Evolutionary conservation across 2,329 filamentous ascomycete species (phyloP).

Genomic region (Onygenales sp.): DNA sequence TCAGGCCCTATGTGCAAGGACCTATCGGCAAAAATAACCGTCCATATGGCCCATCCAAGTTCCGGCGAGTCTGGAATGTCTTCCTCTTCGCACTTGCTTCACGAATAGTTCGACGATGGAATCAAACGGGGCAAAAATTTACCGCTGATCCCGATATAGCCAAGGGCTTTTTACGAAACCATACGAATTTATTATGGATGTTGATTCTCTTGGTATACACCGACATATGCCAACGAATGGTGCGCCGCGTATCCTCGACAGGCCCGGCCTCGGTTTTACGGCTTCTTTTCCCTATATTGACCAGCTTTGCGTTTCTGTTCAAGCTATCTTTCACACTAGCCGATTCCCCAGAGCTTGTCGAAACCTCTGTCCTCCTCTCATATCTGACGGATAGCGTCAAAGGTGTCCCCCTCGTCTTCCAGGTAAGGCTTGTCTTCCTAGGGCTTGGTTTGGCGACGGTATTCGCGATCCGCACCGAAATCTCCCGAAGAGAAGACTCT

Average conservation of each 20-base stretch:
- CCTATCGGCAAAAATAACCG: not conserved
- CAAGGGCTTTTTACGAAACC: conserved; percentile 55
- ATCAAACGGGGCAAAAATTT: conserved; percentile 94
- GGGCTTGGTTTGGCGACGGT: conserved; percentile 29
- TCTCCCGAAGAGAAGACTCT: not conserved
- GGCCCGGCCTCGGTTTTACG: conserved; percentile 24
- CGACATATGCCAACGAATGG: conserved; percentile 42
- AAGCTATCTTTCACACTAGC: conserved; percentile 82
- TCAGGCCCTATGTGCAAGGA: conserved; percentile 19
- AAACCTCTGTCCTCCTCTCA: conserved; percentile 22
- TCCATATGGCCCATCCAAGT: not conserved
- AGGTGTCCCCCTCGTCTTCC: conserved; percentile 36
- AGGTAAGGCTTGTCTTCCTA: conserved; percentile 43
- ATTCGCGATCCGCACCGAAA: conserved; percentile 14
- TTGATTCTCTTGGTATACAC: conserved; percentile 62
- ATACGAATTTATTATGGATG: conserved; percentile 63
- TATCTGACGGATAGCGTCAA: conserved; percentile 28
- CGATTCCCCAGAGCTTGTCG: conserved; percentile 75
- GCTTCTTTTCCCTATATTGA: conserved; percentile 13
- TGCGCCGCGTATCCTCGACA: not conserved
- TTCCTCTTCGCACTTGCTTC: conserved; percentile 50
- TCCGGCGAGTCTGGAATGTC: not conserved
- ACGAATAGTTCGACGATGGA: conserved; percentile 70
- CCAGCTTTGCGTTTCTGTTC: conserved; percentile 61
- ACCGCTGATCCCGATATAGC: conserved; percentile 84